Evolutionary conservation across 1,139 yeast genomes (phyloP).

Genomic region (Oligophagozyma castellii): DNA sequence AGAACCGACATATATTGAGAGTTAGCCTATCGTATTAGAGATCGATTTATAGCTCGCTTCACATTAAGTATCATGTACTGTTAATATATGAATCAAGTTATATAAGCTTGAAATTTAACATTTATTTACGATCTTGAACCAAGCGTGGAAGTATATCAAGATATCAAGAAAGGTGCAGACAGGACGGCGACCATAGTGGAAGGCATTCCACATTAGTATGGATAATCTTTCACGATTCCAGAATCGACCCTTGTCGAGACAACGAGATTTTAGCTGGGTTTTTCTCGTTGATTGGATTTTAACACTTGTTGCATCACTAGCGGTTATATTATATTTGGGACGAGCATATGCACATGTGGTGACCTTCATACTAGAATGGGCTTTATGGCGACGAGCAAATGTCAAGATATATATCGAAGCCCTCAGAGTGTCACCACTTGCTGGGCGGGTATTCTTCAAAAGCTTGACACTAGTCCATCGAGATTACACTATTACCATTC

Average conservation of each 20-base stretch:
- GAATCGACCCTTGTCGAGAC: conserved; percentile 11
- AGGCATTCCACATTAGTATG: too few relatives aligned
- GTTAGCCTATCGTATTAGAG: too few relatives aligned
- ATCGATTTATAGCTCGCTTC: too few relatives aligned
- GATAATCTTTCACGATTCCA: conserved; percentile 11
- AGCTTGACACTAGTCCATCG: conserved; percentile 58
- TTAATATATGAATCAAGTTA: too few relatives aligned
- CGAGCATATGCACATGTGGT: conserved; percentile 54
- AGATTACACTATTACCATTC: conserved; percentile 55
- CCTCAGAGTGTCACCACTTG: conserved; percentile 58
- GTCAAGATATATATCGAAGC: conserved; percentile 57
- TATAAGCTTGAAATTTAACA: too few relatives aligned
- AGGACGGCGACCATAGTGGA: too few relatives aligned
- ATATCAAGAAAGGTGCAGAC: too few relatives aligned
- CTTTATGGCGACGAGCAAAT: conserved; percentile 50
- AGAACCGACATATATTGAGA: conserved; percentile 55
- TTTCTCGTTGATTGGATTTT: conserved; percentile 75
- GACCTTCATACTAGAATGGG: conserved; percentile 36
- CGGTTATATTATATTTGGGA: conserved; percentile 63
- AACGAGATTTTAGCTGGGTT: conserved; percentile 53
- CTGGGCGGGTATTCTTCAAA: conserved; percentile 70
- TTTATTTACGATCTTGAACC: too few relatives aligned
- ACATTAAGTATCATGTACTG: too few relatives aligned
- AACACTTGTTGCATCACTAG: conserved; percentile 45
- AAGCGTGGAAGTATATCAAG: too few relatives aligned